Conservation (phyloP, 2,329 filamentous ascomycete species). For the Neofusicoccum kwambonambiense region DNA sequence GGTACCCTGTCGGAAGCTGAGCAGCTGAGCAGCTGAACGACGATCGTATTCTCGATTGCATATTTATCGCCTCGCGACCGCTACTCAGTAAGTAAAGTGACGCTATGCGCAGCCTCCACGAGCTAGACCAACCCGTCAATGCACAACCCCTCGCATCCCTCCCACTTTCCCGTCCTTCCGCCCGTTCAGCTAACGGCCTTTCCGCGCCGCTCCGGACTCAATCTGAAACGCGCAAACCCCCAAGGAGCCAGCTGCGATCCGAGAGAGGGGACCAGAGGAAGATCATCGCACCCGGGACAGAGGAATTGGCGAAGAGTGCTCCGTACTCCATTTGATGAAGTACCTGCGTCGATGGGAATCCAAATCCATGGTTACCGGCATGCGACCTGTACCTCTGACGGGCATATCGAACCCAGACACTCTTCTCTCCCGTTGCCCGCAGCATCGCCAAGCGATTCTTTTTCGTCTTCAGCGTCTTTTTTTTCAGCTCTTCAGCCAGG, state of each 20-base stretch:
- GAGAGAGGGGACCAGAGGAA: neutral
- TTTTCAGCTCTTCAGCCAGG: neutral
- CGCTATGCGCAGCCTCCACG: neutral
- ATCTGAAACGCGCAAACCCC: neutral
- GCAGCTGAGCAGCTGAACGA: neutral
- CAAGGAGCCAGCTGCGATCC: neutral
- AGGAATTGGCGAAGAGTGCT: neutral
- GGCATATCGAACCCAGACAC: too few species aligned
- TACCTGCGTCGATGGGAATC: neutral
- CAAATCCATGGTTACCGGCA: neutral
- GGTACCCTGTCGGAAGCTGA: neutral
- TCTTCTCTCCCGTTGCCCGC: neutral
- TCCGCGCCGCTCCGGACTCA: slow-evolving; percentile 9
- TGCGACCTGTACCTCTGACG: neutral
- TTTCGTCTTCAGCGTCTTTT: neutral
- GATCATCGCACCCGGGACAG: neutral
- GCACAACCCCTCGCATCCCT: neutral
- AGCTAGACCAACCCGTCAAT: neutral
- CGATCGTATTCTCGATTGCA: neutral
- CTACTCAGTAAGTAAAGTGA: neutral
- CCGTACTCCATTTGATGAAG: neutral
- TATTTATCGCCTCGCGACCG: neutral
- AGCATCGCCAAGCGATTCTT: neutral
- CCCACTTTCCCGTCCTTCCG: slow-evolving; percentile 1
- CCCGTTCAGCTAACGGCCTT: neutral